A percentile compares a stretch with the other conserved stretches of the same genome.
These are phyloP conservation scores for Phoenix dactylifera DNA, from an alignment of 176 grass and related monocot species.

Conservation along the genomic window DNA sequence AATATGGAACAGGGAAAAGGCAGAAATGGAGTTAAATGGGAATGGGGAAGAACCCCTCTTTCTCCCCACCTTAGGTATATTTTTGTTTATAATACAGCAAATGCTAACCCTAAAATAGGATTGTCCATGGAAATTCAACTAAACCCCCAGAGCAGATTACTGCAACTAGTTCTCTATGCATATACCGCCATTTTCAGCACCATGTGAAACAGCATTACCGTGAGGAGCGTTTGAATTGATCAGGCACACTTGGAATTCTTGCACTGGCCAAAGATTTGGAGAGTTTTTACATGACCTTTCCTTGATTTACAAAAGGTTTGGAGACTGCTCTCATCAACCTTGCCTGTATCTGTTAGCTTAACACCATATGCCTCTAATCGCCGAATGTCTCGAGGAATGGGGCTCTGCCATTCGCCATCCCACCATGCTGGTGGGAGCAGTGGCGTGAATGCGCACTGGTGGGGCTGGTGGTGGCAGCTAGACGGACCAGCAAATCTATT, in stretches of 20 bases:
- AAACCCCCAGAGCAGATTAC: too few species aligned
- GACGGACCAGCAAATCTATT: constrained; percentile 60
- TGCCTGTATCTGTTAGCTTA: constrained; percentile 24
- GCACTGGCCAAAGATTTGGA: constrained; percentile 33
- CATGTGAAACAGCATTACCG: too few species aligned
- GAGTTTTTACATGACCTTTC: constrained; percentile 61
- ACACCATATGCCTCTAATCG: constrained; percentile 51
- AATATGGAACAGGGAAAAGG: too few species aligned
- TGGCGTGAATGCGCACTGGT: constrained; percentile 62
- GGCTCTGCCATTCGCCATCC: constrained; percentile 69
- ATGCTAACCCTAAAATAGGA: too few species aligned
- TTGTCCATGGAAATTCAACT: too few species aligned
- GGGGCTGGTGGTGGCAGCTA: constrained; percentile 46
- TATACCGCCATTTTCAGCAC: too few species aligned
- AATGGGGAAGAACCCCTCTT: too few species aligned
- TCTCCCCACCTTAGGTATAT: too few species aligned
- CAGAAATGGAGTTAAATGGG: too few species aligned
- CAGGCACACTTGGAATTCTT: background rate
- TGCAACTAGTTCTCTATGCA: too few species aligned
- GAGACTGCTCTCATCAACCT: constrained; percentile 40
- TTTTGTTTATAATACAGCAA: too few species aligned
- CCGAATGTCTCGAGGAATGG: constrained; percentile 34
- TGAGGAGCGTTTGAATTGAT: too few species aligned
- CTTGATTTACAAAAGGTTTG: constrained; percentile 35
- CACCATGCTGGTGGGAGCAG: constrained; percentile 76